A percentile compares a stretch with the other conserved stretches of the same genome.
Evolutionary conservation across 2,329 filamentous ascomycete species (phyloP).

Genomic region (Sporothrix phasma): DNA sequence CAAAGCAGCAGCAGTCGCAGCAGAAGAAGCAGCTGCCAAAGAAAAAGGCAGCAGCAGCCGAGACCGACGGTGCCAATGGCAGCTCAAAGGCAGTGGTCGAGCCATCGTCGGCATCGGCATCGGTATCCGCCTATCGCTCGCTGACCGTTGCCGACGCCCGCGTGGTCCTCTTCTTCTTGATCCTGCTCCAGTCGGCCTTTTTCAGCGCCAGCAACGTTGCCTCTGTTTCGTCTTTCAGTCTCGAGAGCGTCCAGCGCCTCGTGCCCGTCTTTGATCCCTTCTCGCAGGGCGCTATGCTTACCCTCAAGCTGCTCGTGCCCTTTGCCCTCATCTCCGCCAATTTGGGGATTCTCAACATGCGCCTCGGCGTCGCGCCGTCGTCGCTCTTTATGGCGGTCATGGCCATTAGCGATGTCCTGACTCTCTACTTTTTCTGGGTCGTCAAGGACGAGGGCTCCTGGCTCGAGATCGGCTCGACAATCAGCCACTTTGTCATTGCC

Average conservation of each 20-base stretch:
- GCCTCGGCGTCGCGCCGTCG: slow-evolving; percentile 73
- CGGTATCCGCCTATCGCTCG: slow-evolving; percentile 40
- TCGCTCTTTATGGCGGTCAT: slow-evolving; percentile 93
- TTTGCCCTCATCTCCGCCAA: slow-evolving; percentile 90
- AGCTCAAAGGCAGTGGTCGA: background rate
- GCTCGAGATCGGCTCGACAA: slow-evolving; percentile 95
- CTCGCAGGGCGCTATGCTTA: slow-evolving; percentile 73
- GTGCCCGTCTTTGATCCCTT: slow-evolving; percentile 92
- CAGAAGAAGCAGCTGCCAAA: background rate
- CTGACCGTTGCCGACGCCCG: slow-evolving; percentile 76
- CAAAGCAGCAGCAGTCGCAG: background rate
- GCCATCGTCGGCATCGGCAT: slow-evolving; percentile 9
- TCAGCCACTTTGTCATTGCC: slow-evolving; percentile 90
- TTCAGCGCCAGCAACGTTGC: slow-evolving; percentile 96
- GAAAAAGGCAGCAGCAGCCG: background rate
- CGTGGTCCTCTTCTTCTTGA: slow-evolving; percentile 89
- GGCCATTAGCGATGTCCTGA: slow-evolving; percentile 82
- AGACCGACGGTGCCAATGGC: slow-evolving; percentile 2
- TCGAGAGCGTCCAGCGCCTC: slow-evolving; percentile 80
- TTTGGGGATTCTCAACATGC: slow-evolving; percentile 81
- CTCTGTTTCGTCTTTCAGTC: slow-evolving; percentile 82
- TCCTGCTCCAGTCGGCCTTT: slow-evolving; percentile 87
- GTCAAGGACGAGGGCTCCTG: slow-evolving; percentile 94
- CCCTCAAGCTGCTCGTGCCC: slow-evolving; percentile 85
- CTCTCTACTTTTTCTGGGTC: slow-evolving; percentile 94